Evolutionary conservation across 2,329 filamentous ascomycete species (phyloP).

Genomic region (Fusarium stilboides): DNA sequence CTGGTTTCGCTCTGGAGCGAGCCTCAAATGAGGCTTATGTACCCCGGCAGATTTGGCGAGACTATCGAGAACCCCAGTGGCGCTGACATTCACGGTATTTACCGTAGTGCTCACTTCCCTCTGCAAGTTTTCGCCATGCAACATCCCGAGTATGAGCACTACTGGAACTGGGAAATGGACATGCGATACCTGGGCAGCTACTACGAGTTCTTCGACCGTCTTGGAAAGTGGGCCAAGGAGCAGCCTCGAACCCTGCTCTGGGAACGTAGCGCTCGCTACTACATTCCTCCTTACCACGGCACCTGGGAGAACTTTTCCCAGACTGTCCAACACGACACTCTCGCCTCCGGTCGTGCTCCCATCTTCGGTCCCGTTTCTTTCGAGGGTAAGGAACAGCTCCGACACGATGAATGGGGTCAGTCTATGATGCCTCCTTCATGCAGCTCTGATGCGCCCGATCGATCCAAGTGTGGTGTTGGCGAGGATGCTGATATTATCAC

Average conservation of each 20-base stretch:
- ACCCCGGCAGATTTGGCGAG: slow-evolving; percentile 78
- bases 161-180: slow-evolving; percentile 82
- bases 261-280: slow-evolving; percentile 84
- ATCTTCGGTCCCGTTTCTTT: slow-evolving; percentile 79
- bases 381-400: slow-evolving; percentile 62
- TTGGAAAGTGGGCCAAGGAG: slow-evolving; percentile 75
- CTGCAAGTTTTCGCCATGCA: slow-evolving; percentile 75
- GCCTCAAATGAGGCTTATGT: slow-evolving; percentile 85
- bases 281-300: slow-evolving; percentile 79
- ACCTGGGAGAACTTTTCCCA: slow-evolving; percentile 80
- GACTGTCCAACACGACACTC: slow-evolving; percentile 74
- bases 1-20: slow-evolving; percentile 90
- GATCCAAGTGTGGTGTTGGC: slow-evolving; percentile 73
- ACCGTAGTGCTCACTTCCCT: slow-evolving; percentile 75
- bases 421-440: slow-evolving; percentile 70
- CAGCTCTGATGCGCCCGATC: slow-evolving; percentile 64
- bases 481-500: slow-evolving; percentile 84
- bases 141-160: slow-evolving; percentile 76
- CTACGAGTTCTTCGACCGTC: slow-evolving; percentile 80
- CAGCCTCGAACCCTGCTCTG: slow-evolving; percentile 82
- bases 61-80: slow-evolving; percentile 72
- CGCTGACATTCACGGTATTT: slow-evolving; percentile 76
- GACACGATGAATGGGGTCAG: slow-evolving; percentile 67
- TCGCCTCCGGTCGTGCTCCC: slow-evolving; percentile 64
- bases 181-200: slow-evolving; percentile 76